Percentiles rank a stretch among this genome's conserved stretches.
phyloP scores from a whole-genome alignment of 2,329 filamentous ascomycete genomes.

The Colletotrichum tanaceti region DNA sequence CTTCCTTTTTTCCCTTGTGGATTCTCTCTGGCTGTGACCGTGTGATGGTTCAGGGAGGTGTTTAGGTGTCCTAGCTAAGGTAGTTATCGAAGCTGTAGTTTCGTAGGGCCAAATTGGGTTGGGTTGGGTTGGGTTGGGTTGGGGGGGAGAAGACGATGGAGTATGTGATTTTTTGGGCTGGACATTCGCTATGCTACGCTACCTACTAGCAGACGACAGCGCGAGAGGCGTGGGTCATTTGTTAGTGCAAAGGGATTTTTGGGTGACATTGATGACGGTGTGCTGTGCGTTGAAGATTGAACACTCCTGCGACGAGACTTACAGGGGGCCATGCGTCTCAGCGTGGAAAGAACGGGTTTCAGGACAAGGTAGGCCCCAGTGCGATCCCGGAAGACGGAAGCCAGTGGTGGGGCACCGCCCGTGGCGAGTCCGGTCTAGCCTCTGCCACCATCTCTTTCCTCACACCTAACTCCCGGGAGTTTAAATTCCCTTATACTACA shows the following conservation, averaged over 20 bases:
- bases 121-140: too few species aligned
- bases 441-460: not conserved
- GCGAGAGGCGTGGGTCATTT: constrained; percentile 14
- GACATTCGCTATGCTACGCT: not conserved
- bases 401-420: not conserved
- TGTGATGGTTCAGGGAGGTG: not conserved
- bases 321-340: constrained; percentile 40
- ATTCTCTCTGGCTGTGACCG: not conserved
- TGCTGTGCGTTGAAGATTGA: constrained; percentile 2
- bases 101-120: constrained; percentile 33
- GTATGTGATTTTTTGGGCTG: too few species aligned
- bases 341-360: constrained; percentile 42
- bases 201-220: constrained; percentile 8
- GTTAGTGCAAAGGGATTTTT: constrained; percentile 26
- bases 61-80: constrained; percentile 19
- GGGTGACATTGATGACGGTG: not conserved
- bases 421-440: constrained; percentile 5
- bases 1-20: too few species aligned
- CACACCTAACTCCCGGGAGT: too few species aligned
- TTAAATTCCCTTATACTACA: too few species aligned
- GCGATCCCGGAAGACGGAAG: constrained; percentile 7
- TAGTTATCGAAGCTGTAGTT: constrained; percentile 30
- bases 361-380: constrained; percentile 34
- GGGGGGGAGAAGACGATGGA: not conserved
- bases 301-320: constrained; percentile 36